Base-by-base conservation (phyloP, 2,329 filamentous ascomycete genomes). In the Alternaria gansuensis region DNA sequence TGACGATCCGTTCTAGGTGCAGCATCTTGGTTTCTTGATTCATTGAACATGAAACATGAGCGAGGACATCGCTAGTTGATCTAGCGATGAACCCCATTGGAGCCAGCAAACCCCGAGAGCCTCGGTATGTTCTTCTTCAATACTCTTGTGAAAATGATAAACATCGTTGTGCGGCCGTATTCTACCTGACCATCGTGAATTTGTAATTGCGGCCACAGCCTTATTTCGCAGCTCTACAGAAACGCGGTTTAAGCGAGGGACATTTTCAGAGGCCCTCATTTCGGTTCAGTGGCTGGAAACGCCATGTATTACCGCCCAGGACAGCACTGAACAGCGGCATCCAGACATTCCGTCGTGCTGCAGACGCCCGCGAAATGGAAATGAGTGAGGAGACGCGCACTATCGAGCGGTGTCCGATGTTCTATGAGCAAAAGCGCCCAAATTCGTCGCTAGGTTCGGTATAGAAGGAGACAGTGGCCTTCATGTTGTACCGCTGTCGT, bases 261-360 rank as follows among this genome's bases (percentile, higher is more conserved):
- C n/a, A 40, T 39, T 55, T 43, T n/a, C 10, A 37, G n/a, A 9
- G 11, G 26, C 14, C 23, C 11, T 57, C 58, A 57, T 60, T 44
- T 60, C 54, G 41, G 58, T 41, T 49, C 37, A 37, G 37, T 34
- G 13, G 13, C 9, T 33, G 26, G 26, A 26, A 40, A 43, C 24
- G 33, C 37, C 36, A 49, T 50, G 44, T 44, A 29, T 53, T 41
- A 51, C 46, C 41, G 49, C 28, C 29, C 40, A 33, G 39, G 41
- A 41, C 51, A 53, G 59, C 39, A 64, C 37, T 56, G 56, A 52
- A 51, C 34, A 34, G 52, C 43, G 50, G 49, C 26, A 34, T 40
- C 41, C 26, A 52, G 45, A 48, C 57, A 43, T 52, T 53, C 59
- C 55, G 58, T 57, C 60, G 37, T 58, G 48, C 60, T 40, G 51